Percentiles rank a stretch among this genome's conserved stretches.
Conservation (phyloP, 176 grass and related monocot genomes). For the Phyllostachys edulis region DNA sequence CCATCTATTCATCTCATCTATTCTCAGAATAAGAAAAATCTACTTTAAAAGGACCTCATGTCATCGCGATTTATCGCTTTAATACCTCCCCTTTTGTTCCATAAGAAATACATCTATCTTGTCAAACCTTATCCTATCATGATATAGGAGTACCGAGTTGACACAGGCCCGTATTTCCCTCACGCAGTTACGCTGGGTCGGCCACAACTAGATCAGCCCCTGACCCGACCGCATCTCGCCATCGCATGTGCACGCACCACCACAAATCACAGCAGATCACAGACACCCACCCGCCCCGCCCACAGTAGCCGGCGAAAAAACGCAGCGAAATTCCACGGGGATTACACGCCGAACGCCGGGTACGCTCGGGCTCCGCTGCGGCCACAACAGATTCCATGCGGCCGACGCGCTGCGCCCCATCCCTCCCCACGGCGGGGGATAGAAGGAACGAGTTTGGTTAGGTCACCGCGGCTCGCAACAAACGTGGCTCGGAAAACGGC, state of each 20-base stretch:
- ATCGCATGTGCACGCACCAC: constrained; percentile 26
- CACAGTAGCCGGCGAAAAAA: background rate
- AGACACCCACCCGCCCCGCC: background rate
- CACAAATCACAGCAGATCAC: background rate
- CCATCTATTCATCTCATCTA: background rate
- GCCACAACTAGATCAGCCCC: background rate
- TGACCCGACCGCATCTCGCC: background rate
- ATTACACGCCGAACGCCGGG: background rate
- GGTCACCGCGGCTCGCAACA: background rate
- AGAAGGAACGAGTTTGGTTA: background rate
- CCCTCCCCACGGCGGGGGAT: background rate
- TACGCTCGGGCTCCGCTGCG: background rate
- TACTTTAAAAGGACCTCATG: background rate
- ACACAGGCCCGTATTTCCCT: background rate
- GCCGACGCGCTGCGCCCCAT: background rate
- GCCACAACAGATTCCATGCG: background rate
- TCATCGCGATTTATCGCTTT: background rate
- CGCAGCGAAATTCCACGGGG: background rate
- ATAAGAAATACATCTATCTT: background rate
- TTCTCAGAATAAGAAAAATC: background rate
- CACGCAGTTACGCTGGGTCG: background rate
- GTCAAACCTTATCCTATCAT: constrained; percentile 19
- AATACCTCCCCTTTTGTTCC: background rate
- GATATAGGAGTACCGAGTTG: constrained; percentile 17
- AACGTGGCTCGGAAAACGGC: background rate